Evolutionary conservation across 495 filamentous ascomycete species (phyloP), one percentile per base, ranked within the genome.

Genomic region (Trichoderma orchidacearum): DNA sequence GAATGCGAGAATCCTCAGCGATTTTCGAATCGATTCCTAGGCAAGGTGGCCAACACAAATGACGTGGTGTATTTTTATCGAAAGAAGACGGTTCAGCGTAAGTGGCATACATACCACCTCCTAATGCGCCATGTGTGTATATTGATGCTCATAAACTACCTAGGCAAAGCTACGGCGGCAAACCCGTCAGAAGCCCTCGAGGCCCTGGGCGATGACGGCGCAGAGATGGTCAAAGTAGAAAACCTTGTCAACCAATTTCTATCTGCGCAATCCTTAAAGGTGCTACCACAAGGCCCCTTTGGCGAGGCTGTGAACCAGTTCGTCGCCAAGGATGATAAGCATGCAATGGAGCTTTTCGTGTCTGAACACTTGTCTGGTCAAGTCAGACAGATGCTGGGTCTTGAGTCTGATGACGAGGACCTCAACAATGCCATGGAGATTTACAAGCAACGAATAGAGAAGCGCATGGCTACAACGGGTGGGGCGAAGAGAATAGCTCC

Each of bases 1-100:
- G 89, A 96, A 57, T 86, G 84, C 56, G 94, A 97, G 64, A 99
- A 99, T 58, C 93, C 93, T 15, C 93, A 97, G 63, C 82, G 93
- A 4, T 97, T 97, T 61, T 97, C 94, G 0, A 96, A 95, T 67
- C 82, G 91, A 4, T 99, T 99, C 61, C 78, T 85, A 1, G 85
- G 83, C 6, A 89, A 85, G 63, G 93, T 97, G 0, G 93, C 93
- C 9, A 99, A 99, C 62, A 81, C 86, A 1, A 93, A 87, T 61
- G 93, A 99, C 60, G 90, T 99, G 1, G 82, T 99, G 2, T 85
- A 93, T 62, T 96, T 94, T 61, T 82, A 96, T 67, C 81, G 89
- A 11, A 96, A 93, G 71, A 96, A 94, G 68, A 75, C 78, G 35
- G 69, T 15, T 8, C 30, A 17, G 18, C 31, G 74, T 75, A 68